Evolutionary conservation across 2,329 filamentous ascomycete genomes (phyloP), one percentile per base, ranked within the genome.

Genomic region (Aspergillus intermedius): DNA sequence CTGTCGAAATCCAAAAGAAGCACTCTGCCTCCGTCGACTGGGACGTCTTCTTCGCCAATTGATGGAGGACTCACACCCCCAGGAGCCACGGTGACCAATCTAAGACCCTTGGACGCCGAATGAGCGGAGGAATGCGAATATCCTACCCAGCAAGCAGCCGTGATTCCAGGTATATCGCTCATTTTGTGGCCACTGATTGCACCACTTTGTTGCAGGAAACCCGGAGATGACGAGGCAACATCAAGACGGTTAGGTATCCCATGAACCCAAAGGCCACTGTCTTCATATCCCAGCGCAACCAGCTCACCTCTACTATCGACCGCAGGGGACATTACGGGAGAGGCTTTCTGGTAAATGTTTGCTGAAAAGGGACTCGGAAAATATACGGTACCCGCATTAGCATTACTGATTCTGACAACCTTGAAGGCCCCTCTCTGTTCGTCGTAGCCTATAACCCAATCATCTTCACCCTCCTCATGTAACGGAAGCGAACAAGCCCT

Each of bases 371-470:
- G 87, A 0, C 85, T 87, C 3, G 85, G 84, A 60, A 91, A 91
- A 63, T 90, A 90, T 1, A 85, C 87, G 7, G 86, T 87, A 35
- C 87, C 87, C 54, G 87, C 87, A 43, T 84, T 78, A 13, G 87
- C 71, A 57, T 90, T 85, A 59, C 88, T 86, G 46, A 87, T 81
- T 39, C 85, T 80, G 22, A 91, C 85, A 19, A 87, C 84, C 50
- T 86, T 80, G 64, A 91, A 91, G 0, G 84, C 87, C 65, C 88
- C 85, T 49, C 89, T 84, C 52, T 82, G 83, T 53, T 81, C 76
- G 61, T 91, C 87, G 58, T 89, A 91, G 1, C 86, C 84, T 57
- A 91, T 86, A 0, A 87, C 80, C 86, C 86, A 91, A 51, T 75
- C 79, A 22, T 85, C 82, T 64, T 89, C 87, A 34, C 66, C 64